phyloP scores from a whole-genome alignment of 805 yeast species.

The Pichia thaimueangensis region DNA sequence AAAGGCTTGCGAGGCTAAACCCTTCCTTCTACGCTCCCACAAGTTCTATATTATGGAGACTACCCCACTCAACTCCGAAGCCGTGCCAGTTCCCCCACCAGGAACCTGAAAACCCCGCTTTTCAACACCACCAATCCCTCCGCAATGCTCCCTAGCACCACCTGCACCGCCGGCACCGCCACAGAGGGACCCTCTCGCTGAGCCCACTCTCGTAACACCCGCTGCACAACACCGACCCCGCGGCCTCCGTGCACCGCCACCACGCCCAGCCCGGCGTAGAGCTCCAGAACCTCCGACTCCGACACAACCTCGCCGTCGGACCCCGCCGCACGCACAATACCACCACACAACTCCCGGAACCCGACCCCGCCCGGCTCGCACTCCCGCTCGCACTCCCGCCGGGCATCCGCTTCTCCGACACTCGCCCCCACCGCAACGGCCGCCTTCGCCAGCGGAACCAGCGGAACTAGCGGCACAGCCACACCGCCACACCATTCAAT shows the following conservation, averaged over 20 bases:
- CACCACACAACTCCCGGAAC: neutral
- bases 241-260: neutral
- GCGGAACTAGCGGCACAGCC: neutral
- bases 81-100: neutral
- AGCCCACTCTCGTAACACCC: neutral
- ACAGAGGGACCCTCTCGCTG: neutral
- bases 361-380: neutral
- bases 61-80: too few species aligned
- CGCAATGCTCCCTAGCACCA: neutral
- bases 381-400: neutral
- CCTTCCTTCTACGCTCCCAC: too few species aligned
- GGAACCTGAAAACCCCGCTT: neutral
- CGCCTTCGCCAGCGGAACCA: neutral
- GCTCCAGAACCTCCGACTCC: too few species aligned
- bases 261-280: neutral
- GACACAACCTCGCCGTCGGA: too few species aligned
- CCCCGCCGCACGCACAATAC: neutral
- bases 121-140: neutral
- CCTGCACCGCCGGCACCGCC: slow-evolving; percentile 3
- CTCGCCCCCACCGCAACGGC: neutral
- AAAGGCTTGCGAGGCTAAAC: too few species aligned
- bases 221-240: neutral
- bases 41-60: too few species aligned
- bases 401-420: neutral
- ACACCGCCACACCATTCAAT: neutral